Base-by-base conservation (phyloP, 331 rosid species). In the Acacia pycnantha region DNA sequence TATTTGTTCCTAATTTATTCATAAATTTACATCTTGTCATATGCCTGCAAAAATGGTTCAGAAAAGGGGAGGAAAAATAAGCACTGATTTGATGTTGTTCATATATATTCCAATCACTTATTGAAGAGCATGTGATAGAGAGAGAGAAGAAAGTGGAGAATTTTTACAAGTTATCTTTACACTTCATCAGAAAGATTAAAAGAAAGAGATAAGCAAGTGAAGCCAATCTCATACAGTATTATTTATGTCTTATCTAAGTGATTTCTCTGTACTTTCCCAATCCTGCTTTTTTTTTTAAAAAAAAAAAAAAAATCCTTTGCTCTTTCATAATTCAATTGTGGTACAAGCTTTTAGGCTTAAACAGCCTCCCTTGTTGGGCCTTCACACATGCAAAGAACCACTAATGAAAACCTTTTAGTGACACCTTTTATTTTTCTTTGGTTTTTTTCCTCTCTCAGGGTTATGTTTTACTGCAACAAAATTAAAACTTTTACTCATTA, bases 281-380 rank as follows among this genome's bases (percentile, higher is more conserved):
- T 54, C 35, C 41, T 48, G 7, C 24, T 80, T 77, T 19, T 76
- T 73, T 37, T 37, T 6, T n/a, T n/a, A n/a, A 37, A 37, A 37
- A 37, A 37, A 6, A 37, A 37, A 6, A 0, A 37, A 37, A 37
- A 7, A 6, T 37, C 9, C 6, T 37, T 37, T 74, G 74, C 74
- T 74, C 68, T 24, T 58, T 73, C 77, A 53, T 24, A 61, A 71
- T 41, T 31, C 46, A 70, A 41, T 80, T 77, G 33, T 6, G 68
- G 73, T 70, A 71, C 70, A 62, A 80, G 66, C 85, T 86, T 86
- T 83, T 79, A 37, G 87, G 87, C 83, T 54, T 53, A 76, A 83
- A 79, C 65, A 80, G 11, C 64, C 22, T 70, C 54, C 77, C 73
- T 21, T 70, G 40, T 31, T 74, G 66, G 66, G 35, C 24, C 50